Base-by-base conservation (phyloP, 345 rosid genomes). In the Moricandia moricandioides region DNA sequence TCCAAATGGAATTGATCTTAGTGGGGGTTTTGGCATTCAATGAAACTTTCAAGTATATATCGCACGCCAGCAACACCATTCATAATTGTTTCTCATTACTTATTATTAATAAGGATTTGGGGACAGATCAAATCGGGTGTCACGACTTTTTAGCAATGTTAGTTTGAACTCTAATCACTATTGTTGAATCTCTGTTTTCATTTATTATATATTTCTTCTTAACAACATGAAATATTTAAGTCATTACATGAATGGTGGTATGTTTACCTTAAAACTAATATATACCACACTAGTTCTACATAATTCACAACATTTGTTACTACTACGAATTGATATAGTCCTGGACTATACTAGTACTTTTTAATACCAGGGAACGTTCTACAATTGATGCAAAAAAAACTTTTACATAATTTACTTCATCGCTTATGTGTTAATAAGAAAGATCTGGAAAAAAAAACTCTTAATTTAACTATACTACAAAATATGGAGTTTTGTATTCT, bases 61-160 rank as follows among this genome's bases (percentile, higher is more conserved):
- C 35, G 21, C 13, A 43, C 12, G 34, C 21, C 24, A 65, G 37
- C 24, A 40, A 65, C 17, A 65, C 4, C 56, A 45, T 65, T 26
- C 24, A 43, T 7, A 5, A 11, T 35, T 62, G 27, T 34, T 34
- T 62, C 66, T 35, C 66, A 62, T 35, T 62, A 16, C 3, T 34
- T 13, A 33, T 61, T n/a, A 30, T 58, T 29, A 14, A 13, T 30
- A 57, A 10, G 62, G 35, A 31, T 31, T 60, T 62, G 47, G 66
- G 47, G 66, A 62, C 66, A 62, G 47, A 5, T 62, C 45, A 8
- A 35, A 65, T 26, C 13, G 49, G 35, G 24, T 43, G 69, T 65
- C 56, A 65, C 34, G 35, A 43, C 69, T 62, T 62, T 45, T 62
- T 35, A 62, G 66, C 27, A 9, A 17, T 18, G 49, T 16, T 62